These are phyloP conservation scores for Graphilbum fragrans DNA, from an alignment of 2,329 filamentous ascomycete species.

Conservation along the genomic window DNA sequence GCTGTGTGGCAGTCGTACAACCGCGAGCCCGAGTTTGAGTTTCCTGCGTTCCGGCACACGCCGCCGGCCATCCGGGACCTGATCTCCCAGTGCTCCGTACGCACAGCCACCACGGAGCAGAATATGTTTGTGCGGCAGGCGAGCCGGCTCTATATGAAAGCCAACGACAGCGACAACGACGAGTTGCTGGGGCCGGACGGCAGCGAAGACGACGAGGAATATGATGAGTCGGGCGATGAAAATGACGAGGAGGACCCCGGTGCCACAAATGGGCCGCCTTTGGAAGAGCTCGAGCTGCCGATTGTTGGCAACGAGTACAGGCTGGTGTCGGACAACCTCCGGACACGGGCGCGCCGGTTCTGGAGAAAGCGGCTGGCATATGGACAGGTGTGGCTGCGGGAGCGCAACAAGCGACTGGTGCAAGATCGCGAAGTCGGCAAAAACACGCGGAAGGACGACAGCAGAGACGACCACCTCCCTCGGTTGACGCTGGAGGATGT, in stretches of 20 bases:
- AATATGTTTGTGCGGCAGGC: constrained; percentile 7
- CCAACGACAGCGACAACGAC: not conserved
- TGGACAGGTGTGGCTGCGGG: constrained; percentile 3
- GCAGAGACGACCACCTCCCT: not conserved
- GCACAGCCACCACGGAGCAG: constrained; percentile 2
- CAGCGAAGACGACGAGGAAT: too few species aligned
- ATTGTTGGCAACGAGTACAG: not conserved
- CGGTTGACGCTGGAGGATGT: not conserved
- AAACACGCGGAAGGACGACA: not conserved
- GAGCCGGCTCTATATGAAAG: constrained; percentile 10
- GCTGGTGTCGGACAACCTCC: constrained; percentile 5
- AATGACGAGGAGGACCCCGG: not conserved
- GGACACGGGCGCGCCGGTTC: not conserved
- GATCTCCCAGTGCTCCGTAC: constrained; percentile 8
- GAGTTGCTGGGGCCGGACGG: too few species aligned
- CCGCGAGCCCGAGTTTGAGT: constrained; percentile 40
- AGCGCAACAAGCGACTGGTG: constrained; percentile 1
- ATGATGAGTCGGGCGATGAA: not conserved
- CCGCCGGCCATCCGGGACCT: constrained; percentile 6
- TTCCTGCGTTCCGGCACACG: constrained; percentile 31
- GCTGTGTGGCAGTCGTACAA: constrained; percentile 48
- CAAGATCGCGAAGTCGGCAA: not conserved
- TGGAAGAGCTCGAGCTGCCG: not conserved
- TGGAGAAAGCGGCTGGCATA: constrained; percentile 2
- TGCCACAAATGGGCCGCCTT: too few species aligned